Conservation (phyloP, 169 alveolate species). For the Plasmodium gallinaceum region DNA sequence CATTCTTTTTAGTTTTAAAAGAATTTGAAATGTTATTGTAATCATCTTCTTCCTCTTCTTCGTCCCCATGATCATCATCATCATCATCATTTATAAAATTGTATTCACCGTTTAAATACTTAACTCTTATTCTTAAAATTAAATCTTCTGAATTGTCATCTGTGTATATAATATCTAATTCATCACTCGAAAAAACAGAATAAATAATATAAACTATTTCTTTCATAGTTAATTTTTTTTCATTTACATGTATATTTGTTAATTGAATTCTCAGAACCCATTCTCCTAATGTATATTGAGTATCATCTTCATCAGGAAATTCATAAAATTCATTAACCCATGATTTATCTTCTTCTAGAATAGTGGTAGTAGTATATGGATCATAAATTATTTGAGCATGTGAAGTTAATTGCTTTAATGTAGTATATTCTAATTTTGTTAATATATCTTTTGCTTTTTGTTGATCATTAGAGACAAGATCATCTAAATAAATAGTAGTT, state of each 20-base stretch:
- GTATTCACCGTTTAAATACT: conserved; percentile 82
- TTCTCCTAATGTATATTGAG: conserved; percentile 90
- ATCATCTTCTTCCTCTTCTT: conserved; percentile 64
- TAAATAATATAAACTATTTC: conserved; percentile 93
- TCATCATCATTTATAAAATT: conserved; percentile 77
- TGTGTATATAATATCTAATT: conserved; percentile 95
- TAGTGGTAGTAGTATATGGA: conserved; percentile 96
- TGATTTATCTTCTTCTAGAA: conserved; percentile 93
- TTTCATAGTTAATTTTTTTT: conserved; percentile 96
- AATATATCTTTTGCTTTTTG: conserved; percentile 95
- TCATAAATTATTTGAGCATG: conserved; percentile 96
- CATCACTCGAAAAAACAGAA: conserved; percentile 92
- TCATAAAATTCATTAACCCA: conserved; percentile 96
- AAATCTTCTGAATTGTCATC: conserved; percentile 97
- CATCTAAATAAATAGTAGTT: conserved; percentile 93
- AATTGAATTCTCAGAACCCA: conserved; percentile 98
- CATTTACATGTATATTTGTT: conserved; percentile 94
- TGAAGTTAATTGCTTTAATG: conserved; percentile 94
- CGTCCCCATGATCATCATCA: conserved; percentile 28
- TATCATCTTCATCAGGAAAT: conserved; percentile 95
- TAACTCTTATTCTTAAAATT: conserved; percentile 94
- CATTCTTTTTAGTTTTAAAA: conserved; percentile 23
- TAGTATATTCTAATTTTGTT: conserved; percentile 96
- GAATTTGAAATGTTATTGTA: conserved; percentile 12
- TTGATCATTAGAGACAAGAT: conserved; percentile 91